Conservation (phyloP, 148 eudicot genomes). For the Diospyros lotus region DNA sequence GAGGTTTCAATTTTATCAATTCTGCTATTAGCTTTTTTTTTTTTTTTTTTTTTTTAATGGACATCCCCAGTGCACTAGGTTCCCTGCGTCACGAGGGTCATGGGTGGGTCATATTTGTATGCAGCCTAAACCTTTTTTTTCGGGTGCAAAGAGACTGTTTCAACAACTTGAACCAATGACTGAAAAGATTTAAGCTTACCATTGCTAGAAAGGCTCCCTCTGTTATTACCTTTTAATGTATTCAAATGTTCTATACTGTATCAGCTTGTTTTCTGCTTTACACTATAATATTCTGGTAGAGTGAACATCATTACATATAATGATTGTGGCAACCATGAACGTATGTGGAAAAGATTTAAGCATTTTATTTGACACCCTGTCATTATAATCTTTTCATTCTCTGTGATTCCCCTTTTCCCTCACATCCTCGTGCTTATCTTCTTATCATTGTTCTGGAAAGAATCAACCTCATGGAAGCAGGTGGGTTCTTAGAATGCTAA, state of each 20-base stretch:
- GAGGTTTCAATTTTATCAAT: no score
- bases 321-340: neutral
- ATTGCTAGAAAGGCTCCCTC: no score
- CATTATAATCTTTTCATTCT: neutral
- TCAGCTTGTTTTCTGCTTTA: neutral
- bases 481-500: neutral
- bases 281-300: neutral
- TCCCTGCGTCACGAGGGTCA: no score
- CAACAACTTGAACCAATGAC: no score
- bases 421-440: neutral
- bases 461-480: conserved; percentile 6
- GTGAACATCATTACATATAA: neutral
- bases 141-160: no score
- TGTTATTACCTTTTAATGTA: neutral
- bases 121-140: no score
- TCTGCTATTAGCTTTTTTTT: no score
- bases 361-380: neutral
- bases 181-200: no score
- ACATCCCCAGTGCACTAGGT: no score
- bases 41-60: no score
- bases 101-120: no score
- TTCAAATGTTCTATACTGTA: neutral
- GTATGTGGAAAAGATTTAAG: neutral
- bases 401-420: neutral
- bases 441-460: neutral